Evolutionary conservation across 441 rosid species (phyloP), one percentile per base, ranked within the genome.

Genomic region (Mallotus japonicus): DNA sequence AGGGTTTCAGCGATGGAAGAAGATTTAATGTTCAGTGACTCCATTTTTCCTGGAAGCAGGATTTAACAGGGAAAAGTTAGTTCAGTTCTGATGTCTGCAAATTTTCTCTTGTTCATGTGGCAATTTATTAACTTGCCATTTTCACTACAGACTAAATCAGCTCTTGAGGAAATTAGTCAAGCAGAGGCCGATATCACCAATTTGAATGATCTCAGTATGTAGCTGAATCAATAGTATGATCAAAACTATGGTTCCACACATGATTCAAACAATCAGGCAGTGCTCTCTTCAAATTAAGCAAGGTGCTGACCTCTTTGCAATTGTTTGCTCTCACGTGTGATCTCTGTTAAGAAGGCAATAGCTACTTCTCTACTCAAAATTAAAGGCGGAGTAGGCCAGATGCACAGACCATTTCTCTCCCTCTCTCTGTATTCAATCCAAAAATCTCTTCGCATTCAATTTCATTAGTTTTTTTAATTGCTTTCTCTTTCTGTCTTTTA

Each of bases 31-130:
- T 24, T 24, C 28, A 24, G 1, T 24, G 28, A 24, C 28, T 24
- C 28, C 28, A 24, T 24, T 24, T 0, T 24, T 24, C 28, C 78
- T 96, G 57, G 93, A 92, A 84, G 79, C 91, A 76, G 94, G 81
- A 78, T 86, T 92, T 77, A 69, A 77, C 73, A 60, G 79, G 95
- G 86, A 80, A 87, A 89, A 84, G 99, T 92, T 73, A 62, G 87
- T 77, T 73, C 75, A 73, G 47, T 73, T 77, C 11, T 14, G 58
- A 37, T 49, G 62, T 32, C 16, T 76, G 56, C 64, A 65, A 61
- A 69, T 76, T 70, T 34, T 75, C 67, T 34, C 44, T 68, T 64
- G 24, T 72, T 78, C 69, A 24, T 68, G 74, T 67, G 69, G 63
- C 54, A 69, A 73, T 57, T 42, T 73, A 59, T 82, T 77, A 77